These are phyloP conservation scores for Rhizopogon rudus DNA, from an alignment of 768 basidiomycete species.

Conservation along the genomic window DNA sequence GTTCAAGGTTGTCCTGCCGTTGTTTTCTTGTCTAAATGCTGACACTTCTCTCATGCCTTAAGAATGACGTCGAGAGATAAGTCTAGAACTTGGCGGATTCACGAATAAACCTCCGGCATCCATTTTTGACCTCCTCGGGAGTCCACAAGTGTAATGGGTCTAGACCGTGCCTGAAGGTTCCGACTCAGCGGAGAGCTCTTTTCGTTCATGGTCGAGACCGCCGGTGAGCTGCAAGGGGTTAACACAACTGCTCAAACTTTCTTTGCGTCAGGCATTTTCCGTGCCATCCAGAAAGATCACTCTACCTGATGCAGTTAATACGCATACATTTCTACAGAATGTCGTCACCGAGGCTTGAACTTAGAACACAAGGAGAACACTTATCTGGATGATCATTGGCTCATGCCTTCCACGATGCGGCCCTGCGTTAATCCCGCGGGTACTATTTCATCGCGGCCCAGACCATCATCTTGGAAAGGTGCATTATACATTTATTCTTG, in stretches of 20 bases:
- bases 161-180: background rate
- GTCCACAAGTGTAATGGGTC: background rate
- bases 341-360: too few species aligned
- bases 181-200: background rate
- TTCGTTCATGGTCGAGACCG: background rate
- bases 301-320: background rate
- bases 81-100: background rate
- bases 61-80: background rate
- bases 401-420: too few species aligned
- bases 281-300: background rate
- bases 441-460: background rate
- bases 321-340: background rate
- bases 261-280: background rate
- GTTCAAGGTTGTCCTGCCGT: background rate
- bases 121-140: background rate
- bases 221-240: background rate
- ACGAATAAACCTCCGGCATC: background rate
- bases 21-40: background rate
- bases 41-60: background rate
- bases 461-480: background rate
- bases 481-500: too few species aligned
- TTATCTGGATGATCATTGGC: too few species aligned
- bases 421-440: background rate
- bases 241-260: background rate
- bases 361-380: too few species aligned